Evolutionary conservation across 306 rosid species (phyloP).

Genomic region (Ceratonia siliqua): DNA sequence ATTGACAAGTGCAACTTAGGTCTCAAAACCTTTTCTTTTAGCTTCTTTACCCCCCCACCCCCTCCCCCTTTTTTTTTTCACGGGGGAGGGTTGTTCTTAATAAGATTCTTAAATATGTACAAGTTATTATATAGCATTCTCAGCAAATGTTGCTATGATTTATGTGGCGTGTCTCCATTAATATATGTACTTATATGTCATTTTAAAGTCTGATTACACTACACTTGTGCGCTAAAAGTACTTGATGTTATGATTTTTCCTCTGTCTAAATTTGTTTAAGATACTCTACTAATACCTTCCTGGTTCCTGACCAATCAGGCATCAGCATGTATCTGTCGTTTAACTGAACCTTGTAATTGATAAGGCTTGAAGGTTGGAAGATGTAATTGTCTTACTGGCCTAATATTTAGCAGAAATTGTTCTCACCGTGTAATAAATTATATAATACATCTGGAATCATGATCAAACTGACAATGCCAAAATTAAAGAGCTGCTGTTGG

Average conservation of each 20-base stretch:
- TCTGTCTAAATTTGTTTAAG: constrained; percentile 6
- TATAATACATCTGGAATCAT: neutral
- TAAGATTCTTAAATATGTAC: neutral
- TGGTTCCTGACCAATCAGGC: neutral
- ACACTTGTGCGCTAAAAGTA: neutral
- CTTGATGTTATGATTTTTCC: neutral
- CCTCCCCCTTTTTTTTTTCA: neutral
- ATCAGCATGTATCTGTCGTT: neutral
- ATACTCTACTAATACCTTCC: constrained; percentile 7
- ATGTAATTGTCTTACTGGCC: neutral
- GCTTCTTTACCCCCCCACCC: neutral
- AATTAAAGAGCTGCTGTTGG: neutral
- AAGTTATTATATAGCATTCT: neutral
- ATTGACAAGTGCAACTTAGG: neutral
- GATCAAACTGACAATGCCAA: neutral
- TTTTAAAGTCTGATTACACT: neutral
- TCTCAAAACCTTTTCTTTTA: neutral
- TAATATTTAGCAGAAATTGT: neutral
- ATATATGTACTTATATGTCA: too few relatives aligned
- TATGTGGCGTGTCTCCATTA: neutral
- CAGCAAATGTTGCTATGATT: neutral
- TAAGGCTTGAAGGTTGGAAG: constrained; percentile 9
- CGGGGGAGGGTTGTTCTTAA: neutral
- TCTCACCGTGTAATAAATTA: neutral
- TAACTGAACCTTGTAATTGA: constrained; percentile 3